phyloP scores from a whole-genome alignment of 768 basidiomycete species.

The Leccinum longicurvipes region DNA sequence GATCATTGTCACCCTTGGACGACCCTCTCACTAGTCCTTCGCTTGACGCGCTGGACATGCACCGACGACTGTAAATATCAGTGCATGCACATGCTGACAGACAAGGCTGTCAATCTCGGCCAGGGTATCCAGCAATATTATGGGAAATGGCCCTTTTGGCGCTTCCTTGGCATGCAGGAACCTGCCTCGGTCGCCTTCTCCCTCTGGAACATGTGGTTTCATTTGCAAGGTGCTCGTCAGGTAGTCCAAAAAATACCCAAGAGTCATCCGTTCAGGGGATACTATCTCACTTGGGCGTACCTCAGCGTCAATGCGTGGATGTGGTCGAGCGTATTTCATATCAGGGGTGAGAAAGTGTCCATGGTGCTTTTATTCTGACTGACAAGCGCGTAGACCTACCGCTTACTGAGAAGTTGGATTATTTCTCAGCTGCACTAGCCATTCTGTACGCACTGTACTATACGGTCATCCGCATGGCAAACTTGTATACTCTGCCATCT shows the following conservation, averaged over 20 bases:
- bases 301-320: constrained; percentile 88
- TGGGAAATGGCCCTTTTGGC: constrained; percentile 97
- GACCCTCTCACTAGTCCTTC: constrained; percentile 52
- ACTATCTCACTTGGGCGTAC: constrained; percentile 64
- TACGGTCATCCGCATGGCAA: constrained; percentile 71
- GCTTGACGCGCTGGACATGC: constrained; percentile 84
- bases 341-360: constrained; percentile 59
- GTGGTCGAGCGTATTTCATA: constrained; percentile 91
- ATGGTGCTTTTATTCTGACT: not conserved
- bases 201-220: constrained; percentile 76
- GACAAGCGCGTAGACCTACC: constrained; percentile 58
- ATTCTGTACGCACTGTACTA: constrained; percentile 82
- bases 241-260: constrained; percentile 46
- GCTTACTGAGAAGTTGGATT: constrained; percentile 86
- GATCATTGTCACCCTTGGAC: constrained; percentile 13
- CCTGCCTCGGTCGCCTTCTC: constrained; percentile 91
- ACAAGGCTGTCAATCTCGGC: constrained; percentile 43
- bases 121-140: constrained; percentile 70
- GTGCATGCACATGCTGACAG: constrained; percentile 82
- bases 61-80: constrained; percentile 82
- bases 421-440: constrained; percentile 87
- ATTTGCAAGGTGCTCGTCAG: constrained; percentile 55
- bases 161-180: constrained; percentile 87
- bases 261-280: constrained; percentile 65
- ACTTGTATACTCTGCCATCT: constrained; percentile 53